phyloP scores from a whole-genome alignment of 1,284 basidiomycete species.

The Ustilago tritici region DNA sequence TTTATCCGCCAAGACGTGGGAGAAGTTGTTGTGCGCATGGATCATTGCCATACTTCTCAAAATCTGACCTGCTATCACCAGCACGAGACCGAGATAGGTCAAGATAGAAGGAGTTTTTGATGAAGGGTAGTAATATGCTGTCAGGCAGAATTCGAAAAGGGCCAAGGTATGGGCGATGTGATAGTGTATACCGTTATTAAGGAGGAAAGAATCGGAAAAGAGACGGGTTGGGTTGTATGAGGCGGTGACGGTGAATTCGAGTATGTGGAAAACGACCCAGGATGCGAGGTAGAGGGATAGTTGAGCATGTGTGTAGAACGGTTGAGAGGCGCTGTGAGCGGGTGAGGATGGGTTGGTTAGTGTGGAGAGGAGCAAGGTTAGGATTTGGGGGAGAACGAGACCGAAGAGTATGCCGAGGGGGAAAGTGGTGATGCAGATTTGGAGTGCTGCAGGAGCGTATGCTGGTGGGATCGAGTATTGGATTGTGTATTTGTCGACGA shows the following conservation, averaged over 20 bases:
- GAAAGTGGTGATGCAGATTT: slow-evolving; percentile 51
- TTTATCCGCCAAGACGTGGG: slow-evolving; percentile 74
- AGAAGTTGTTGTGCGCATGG: slow-evolving; percentile 91
- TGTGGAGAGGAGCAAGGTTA: slow-evolving; percentile 13
- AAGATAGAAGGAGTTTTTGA: slow-evolving; percentile 19
- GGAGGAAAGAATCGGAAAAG: slow-evolving; percentile 90
- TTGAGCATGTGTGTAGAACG: slow-evolving; percentile 28
- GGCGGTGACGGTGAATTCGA: slow-evolving; percentile 93
- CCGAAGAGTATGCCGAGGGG: slow-evolving; percentile 53
- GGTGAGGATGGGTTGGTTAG: background rate
- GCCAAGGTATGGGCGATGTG: slow-evolving; percentile 85
- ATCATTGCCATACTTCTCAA: slow-evolving; percentile 93
- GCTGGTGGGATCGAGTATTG: slow-evolving; percentile 51
- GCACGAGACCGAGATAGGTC: slow-evolving; percentile 72
- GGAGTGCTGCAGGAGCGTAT: slow-evolving; percentile 47
- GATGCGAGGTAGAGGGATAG: slow-evolving; percentile 55
- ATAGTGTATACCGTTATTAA: slow-evolving; percentile 90
- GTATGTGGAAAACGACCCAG: slow-evolving; percentile 81
- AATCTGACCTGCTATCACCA: slow-evolving; percentile 80
- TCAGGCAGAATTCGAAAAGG: slow-evolving; percentile 81
- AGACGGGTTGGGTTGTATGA: slow-evolving; percentile 94
- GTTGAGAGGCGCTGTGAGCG: background rate
- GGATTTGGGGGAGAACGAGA: slow-evolving; percentile 31
- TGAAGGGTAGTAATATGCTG: slow-evolving; percentile 19
- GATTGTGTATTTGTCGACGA: slow-evolving; percentile 30